phyloP scores from a whole-genome alignment of 2,329 filamentous ascomycete species.

The Mycosphaerelloides madeirae region DNA sequence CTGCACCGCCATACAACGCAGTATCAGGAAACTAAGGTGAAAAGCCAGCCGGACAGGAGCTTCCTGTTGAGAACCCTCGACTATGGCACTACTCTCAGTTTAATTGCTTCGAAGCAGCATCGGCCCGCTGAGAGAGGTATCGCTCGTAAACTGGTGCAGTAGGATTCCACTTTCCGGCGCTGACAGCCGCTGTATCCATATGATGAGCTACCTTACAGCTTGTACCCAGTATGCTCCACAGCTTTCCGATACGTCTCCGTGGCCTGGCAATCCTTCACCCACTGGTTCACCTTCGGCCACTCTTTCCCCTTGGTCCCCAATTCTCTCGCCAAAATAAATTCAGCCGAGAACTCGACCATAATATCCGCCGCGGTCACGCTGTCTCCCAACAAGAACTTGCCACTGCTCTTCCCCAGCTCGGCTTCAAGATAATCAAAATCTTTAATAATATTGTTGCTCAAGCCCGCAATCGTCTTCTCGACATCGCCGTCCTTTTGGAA shows the following conservation, averaged over 20 bases:
- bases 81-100: too few species aligned
- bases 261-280: slow-evolving; percentile 36
- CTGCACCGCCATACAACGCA: too few species aligned
- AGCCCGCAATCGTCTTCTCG: slow-evolving; percentile 34
- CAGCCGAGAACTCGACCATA: slow-evolving; percentile 42
- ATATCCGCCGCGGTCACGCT: slow-evolving; percentile 42
- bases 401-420: slow-evolving; percentile 37
- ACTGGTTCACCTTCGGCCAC: slow-evolving; percentile 33
- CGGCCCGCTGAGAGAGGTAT: too few species aligned
- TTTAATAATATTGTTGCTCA: slow-evolving; percentile 42
- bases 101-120: too few species aligned
- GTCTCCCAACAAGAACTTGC: slow-evolving; percentile 41
- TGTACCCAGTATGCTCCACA: slow-evolving; percentile 39
- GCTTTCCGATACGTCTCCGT: slow-evolving; percentile 36
- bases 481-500: slow-evolving; percentile 36
- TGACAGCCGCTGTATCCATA: too few species aligned
- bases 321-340: slow-evolving; percentile 37
- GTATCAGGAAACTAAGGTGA: too few species aligned
- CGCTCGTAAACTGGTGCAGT: too few species aligned
- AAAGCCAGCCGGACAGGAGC: too few species aligned
- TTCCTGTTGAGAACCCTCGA: too few species aligned
- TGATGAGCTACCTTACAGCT: slow-evolving; percentile 14
- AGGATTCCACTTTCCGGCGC: too few species aligned
- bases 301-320: slow-evolving; percentile 36
- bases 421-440: slow-evolving; percentile 44